Base-by-base conservation (phyloP, 2,329 filamentous ascomycete species). In the Cryphonectria nitschkei region DNA sequence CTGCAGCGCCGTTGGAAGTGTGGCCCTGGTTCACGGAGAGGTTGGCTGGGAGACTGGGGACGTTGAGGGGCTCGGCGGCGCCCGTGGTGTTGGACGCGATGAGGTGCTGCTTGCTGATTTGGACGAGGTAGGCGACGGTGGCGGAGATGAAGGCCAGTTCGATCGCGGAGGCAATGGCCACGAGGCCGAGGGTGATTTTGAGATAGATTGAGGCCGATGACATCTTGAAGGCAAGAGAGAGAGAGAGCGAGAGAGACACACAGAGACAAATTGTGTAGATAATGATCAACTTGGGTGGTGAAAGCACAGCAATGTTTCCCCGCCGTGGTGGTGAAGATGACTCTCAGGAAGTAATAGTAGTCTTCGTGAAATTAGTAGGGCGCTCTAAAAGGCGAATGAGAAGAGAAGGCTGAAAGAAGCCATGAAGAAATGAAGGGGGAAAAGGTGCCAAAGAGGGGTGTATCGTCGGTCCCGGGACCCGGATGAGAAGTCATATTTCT, bases 1-100 rank as follows among this genome's bases (percentile, higher is more conserved):
- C 81, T 11, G 79, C 79, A 1, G 84, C 83, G 39, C 78, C 80
- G 54, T 84, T 82, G 67, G 79, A 79, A 37, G 82, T 82, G 70
- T 84, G 78, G 19, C 82, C 82, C 61, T 82, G 80, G 71, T 83
- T 75, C 60, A 80, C 76, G 70, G 85, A 74, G 19, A 82, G 70
- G 56, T 78, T 52, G 3, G 70, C 67, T 1, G 82, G 81, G 2
- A 75, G 69, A 61, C 79, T 80, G 13, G 74, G 67, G 14, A 83
- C 72, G 2, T 68, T 26, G 68, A 79, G 75, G 32, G 74, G 75
- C 0, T 73, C 67, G 39, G 74, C 76, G 43, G 73, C 61, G 52
- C 73, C 72, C 16, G 68, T 68, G 72, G 82, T 74, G 6, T 67
- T 69, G 63, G 78, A 80, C 71, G 82, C 75, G 9, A 68, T 70